phyloP scores from a whole-genome alignment of 192 early-diverging fungal genomes.

The Diversispora epigaea region DNA sequence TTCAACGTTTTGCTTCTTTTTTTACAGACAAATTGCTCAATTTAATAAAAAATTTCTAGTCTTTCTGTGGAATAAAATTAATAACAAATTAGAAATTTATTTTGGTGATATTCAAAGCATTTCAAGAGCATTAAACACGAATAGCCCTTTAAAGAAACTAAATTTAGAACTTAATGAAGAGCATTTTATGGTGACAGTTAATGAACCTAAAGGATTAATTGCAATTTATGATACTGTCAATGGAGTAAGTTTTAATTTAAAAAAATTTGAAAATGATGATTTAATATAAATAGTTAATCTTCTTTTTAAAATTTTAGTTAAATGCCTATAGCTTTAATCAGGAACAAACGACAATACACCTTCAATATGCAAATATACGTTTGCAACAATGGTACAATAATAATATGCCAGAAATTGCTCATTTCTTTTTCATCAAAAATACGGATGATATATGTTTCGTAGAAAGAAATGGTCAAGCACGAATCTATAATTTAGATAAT shows the following conservation, averaged over 20 bases:
- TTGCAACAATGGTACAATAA: slow-evolving; percentile 29
- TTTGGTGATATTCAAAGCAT: slow-evolving; percentile 2
- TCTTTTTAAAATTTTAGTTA: slow-evolving; percentile 11
- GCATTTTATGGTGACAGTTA: slow-evolving; percentile 11
- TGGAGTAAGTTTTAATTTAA: not conserved
- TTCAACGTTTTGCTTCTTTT: not conserved
- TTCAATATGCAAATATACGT: slow-evolving; percentile 28
- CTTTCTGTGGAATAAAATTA: slow-evolving; percentile 13
- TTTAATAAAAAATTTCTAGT: slow-evolving; percentile 19
- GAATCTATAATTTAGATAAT: slow-evolving; percentile 22
- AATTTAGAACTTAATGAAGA: not conserved
- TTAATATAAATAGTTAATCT: not conserved
- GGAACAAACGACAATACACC: not conserved
- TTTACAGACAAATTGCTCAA: slow-evolving; percentile 10
- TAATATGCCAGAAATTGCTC: slow-evolving; percentile 4
- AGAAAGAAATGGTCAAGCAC: slow-evolving; percentile 12
- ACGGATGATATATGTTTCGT: slow-evolving; percentile 21
- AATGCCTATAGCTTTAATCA: slow-evolving; percentile 27
- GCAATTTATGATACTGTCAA: slow-evolving; percentile 28
- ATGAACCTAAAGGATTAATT: slow-evolving; percentile 33
- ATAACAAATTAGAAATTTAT: slow-evolving; percentile 3
- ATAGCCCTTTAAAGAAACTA: slow-evolving; percentile 4
- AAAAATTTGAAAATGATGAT: not conserved
- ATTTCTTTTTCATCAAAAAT: slow-evolving; percentile 32
- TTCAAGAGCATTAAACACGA: not conserved